Evolutionary conservation across 2,329 filamentous ascomycete genomes (phyloP), one percentile per base, ranked within the genome.

Genomic region (Arthrobotrys entomopaga): DNA sequence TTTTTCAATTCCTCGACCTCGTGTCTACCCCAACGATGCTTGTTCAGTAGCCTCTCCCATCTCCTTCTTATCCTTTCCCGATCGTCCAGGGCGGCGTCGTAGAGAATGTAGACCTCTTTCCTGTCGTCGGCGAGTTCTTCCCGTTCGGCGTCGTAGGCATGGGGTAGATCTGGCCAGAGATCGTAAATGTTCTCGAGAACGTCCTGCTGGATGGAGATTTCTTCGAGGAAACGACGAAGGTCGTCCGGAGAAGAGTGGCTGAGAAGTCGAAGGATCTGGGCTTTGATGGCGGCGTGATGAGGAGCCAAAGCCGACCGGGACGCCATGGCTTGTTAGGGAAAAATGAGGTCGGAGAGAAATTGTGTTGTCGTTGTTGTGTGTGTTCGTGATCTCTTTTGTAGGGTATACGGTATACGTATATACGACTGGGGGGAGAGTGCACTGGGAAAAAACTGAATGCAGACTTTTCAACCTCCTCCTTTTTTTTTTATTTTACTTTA

Each of bases 111-210:
- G 38, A 74, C 70, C 16, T 74, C 70, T 20, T 74, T 74, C 8
- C 70, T 49, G 24, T 74, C 70, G 58, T 74, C 70, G n/a, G 70
- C 63, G 40, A 74, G 53, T 43, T 74, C 70, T 43, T 74, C 70
- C 20, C 70, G 49, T 54, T 74, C 70, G 24, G 70, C 70, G 26
- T 74, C 70, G 43, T 74, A 74, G 43, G 70, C 70, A 34, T 67
- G 70, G 19, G 70, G 70, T 29, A 74, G 53, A 26, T 74, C 70
- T 53, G 70, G 70, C 70, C 70, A 74, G n/a, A 74, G 58, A 19
- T 74, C 70, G 58, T 63, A 74, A 49, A 74, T 66, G 26, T 52
- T 67, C 58, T 74, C 70, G n/a, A 74, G 63, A n/a, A 74, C 70
- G 38, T 74, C 70, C 58, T 74, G 70, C 57, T 74, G 70, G 13